Percentiles rank a stretch among this genome's conserved stretches.
phyloP scores from a whole-genome alignment of 2,329 filamentous ascomycete species.

The Herpotrichia juniperi region DNA sequence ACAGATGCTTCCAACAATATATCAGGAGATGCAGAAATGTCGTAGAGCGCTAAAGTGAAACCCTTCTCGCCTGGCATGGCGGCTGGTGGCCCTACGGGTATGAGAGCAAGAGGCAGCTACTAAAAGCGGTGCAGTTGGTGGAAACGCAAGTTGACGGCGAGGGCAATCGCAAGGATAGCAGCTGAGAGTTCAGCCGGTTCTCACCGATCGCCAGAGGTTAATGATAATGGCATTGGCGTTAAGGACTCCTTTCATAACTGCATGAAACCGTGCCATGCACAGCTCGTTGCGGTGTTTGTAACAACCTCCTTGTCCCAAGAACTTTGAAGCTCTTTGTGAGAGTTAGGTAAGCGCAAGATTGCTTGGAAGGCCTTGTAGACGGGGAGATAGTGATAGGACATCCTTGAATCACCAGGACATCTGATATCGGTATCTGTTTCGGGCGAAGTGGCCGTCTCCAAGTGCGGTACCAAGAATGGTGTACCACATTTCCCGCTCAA shows the following conservation, averaged over 20 bases:
- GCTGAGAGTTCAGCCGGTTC: slow-evolving; percentile 10
- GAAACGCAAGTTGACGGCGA: neutral
- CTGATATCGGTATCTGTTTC: slow-evolving; percentile 10
- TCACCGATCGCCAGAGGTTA: slow-evolving; percentile 13
- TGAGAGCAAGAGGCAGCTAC: neutral
- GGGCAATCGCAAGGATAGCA: slow-evolving; percentile 4
- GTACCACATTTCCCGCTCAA: slow-evolving; percentile 3
- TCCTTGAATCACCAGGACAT: slow-evolving; percentile 10
- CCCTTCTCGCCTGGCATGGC: slow-evolving; percentile 1
- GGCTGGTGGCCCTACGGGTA: neutral
- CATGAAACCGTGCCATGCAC: slow-evolving; percentile 6
- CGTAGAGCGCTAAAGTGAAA: slow-evolving; percentile 8
- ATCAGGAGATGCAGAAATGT: neutral
- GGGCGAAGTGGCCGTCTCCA: slow-evolving; percentile 3
- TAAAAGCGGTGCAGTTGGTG: neutral
- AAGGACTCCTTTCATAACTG: neutral
- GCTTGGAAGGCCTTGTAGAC: neutral
- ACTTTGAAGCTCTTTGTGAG: neutral
- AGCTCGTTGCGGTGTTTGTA: neutral
- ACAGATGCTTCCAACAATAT: neutral
- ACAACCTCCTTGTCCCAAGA: neutral
- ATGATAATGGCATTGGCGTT: neutral
- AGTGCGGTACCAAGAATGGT: slow-evolving; percentile 16
- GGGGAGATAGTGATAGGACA: neutral
- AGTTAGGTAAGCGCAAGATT: neutral